A percentile compares a stretch with the other conserved stretches of the same genome.
Conservation (phyloP, 805 yeast genomes). For the Metschnikowia cubensis region DNA sequence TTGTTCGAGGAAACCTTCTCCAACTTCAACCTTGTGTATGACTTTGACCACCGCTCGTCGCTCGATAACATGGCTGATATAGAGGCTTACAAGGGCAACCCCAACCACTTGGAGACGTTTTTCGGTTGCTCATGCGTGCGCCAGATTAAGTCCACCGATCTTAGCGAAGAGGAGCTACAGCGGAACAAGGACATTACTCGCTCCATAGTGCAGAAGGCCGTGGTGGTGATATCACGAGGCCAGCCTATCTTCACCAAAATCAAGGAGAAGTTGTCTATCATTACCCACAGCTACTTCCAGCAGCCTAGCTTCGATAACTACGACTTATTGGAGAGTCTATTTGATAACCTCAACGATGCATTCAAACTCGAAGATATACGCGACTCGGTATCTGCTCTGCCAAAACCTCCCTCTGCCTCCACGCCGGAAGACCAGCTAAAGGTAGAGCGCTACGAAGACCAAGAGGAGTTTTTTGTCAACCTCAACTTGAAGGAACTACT, state of each 20-base stretch:
- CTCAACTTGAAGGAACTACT: constrained; percentile 66
- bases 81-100: constrained; percentile 34
- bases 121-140: constrained; percentile 94
- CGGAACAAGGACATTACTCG: constrained; percentile 67
- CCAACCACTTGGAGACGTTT: constrained; percentile 53
- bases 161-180: constrained; percentile 42
- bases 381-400: constrained; percentile 11
- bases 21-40: constrained; percentile 78
- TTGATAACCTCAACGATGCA: constrained; percentile 53
- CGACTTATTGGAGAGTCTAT: constrained; percentile 62
- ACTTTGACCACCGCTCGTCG: constrained; percentile 45
- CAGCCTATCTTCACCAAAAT: constrained; percentile 87
- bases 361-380: constrained; percentile 22
- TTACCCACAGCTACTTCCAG: constrained; percentile 79
- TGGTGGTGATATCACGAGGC: constrained; percentile 72
- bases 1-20: constrained; percentile 90
- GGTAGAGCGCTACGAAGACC: constrained; percentile 21
- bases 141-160: constrained; percentile 63
- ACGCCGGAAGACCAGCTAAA: constrained; percentile 14
- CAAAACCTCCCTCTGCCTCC: not conserved
- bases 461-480: constrained; percentile 53
- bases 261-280: constrained; percentile 84
- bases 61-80: constrained; percentile 42
- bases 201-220: constrained; percentile 85
- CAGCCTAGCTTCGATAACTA: constrained; percentile 76